Evolutionary conservation across 306 rosid species (phyloP).

Genomic region (Malus asiatica): DNA sequence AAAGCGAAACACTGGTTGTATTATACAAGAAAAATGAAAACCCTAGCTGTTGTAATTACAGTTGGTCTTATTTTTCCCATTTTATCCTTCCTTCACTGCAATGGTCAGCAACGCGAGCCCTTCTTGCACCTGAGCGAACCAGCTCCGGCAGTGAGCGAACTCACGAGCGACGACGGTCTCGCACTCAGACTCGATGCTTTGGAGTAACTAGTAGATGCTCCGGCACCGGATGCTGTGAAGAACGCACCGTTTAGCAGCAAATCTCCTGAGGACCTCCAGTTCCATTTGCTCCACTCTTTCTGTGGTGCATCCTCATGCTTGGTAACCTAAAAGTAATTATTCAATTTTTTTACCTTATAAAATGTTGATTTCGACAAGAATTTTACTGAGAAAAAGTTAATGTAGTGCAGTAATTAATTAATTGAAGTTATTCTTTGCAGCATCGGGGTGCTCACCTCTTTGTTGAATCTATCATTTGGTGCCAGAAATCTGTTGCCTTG

Average conservation of each 20-base stretch:
- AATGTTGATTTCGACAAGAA: neutral
- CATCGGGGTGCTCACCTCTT: conserved; percentile 47
- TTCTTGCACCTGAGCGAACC: conserved; percentile 62
- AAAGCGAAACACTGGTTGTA: neutral
- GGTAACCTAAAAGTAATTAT: conserved; percentile 38
- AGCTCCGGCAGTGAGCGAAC: conserved; percentile 60
- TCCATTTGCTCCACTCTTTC: conserved; percentile 78
- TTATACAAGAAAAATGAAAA: conserved; percentile 14
- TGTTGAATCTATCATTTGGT: conserved; percentile 39
- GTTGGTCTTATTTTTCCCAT: neutral
- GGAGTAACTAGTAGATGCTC: conserved; percentile 67
- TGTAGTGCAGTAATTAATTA: neutral
- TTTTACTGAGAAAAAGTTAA: neutral
- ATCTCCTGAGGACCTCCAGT: conserved; percentile 85
- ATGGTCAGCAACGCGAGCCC: conserved; percentile 57
- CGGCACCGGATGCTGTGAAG: conserved; percentile 67
- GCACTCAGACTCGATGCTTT: conserved; percentile 84
- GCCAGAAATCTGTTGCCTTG: conserved; percentile 93
- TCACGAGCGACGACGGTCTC: conserved; percentile 54
- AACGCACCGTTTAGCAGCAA: conserved; percentile 76
- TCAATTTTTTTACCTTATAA: neutral
- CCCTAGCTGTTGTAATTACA: conserved; percentile 25
- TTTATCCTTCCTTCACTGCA: neutral
- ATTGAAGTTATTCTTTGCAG: neutral
- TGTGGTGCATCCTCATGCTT: conserved; percentile 49